Base-by-base conservation (phyloP, 73 alveolate species). In the Uronychia binucleata region DNA sequence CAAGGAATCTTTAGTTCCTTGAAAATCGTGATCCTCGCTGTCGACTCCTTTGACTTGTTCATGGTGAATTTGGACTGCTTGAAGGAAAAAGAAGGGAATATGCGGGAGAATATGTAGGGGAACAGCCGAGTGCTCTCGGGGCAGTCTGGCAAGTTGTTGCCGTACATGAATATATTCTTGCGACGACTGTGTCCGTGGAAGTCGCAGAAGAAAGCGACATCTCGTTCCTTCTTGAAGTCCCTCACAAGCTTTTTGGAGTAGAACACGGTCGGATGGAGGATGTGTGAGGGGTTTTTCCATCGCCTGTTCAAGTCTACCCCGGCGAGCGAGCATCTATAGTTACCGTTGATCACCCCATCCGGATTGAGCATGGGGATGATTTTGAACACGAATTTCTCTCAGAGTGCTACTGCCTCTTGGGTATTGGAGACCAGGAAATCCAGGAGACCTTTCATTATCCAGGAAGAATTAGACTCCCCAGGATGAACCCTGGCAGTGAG, bases 401-500 rank as follows among this genome's bases (percentile, higher is more conserved):
- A 78, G 31, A 96, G 95, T 33, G 82, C 91, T 80, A 78, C 82
- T 30, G 95, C 95, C 57, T 83, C 92, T 1, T 79, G 82, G 0
- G 90, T 77, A 74, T 83, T 80, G 77, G 93, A 79, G 27, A 92
- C 81, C 57, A 96, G 90, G 83, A 95, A 96, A 59, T 96, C 95
- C 14, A 98, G 92, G 78, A 97, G 85, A 28, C 99, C 99, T 88
- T 96, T 94, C 93, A 97, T 95, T 83, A 98, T 97, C 96, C 96
- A 98, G 30, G 98, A 94, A 74, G 99, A 98, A 11, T 86, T 92
- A 0, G 97, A 87, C 87, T 98, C 99, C n/a, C 99, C 99, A 1
- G 99, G 99, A 83, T 98, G 99, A 0, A 98, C 99, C 88, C 99
- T 94, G 0, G 99, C 98, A 0, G 99, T 91, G 13, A 98, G 58